phyloP scores from a whole-genome alignment of 345 rosid species.

The Heritiera fomes region DNA sequence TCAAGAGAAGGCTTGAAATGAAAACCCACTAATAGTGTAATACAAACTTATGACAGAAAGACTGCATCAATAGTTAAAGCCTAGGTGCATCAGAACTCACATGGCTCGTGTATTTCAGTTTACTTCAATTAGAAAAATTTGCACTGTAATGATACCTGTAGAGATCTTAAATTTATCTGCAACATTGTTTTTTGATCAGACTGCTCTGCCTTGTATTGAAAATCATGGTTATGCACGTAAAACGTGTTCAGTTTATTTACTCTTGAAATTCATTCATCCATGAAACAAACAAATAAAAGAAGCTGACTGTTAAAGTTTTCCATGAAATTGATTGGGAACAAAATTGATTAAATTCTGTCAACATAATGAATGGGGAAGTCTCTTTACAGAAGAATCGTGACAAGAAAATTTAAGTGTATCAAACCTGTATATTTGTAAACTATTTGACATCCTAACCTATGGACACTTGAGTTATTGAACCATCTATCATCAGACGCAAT shows the following conservation, averaged over 20 bases:
- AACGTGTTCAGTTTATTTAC: too few species aligned
- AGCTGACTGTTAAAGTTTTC: neutral
- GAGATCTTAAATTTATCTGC: too few species aligned
- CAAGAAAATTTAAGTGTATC: slow-evolving; percentile 3
- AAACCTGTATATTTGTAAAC: neutral
- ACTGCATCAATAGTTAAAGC: too few species aligned
- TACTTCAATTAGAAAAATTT: neutral
- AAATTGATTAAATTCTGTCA: neutral
- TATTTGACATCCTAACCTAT: neutral
- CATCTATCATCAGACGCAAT: slow-evolving; percentile 34
- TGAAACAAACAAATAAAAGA: neutral
- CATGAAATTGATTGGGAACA: neutral
- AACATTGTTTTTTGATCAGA: too few species aligned
- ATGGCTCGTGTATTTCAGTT: neutral
- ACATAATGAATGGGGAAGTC: slow-evolving; percentile 13
- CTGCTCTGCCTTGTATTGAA: too few species aligned
- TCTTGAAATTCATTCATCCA: neutral
- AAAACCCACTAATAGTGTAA: too few species aligned
- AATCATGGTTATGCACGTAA: too few species aligned
- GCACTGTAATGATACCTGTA: too few species aligned
- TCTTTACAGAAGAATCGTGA: slow-evolving; percentile 27
- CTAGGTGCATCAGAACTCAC: neutral
- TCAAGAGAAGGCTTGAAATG: neutral
- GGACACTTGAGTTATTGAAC: neutral
- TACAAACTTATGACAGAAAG: too few species aligned